Base-by-base conservation (phyloP, 2,329 filamentous ascomycete genomes). In the Calcarisporium arbuscula region DNA sequence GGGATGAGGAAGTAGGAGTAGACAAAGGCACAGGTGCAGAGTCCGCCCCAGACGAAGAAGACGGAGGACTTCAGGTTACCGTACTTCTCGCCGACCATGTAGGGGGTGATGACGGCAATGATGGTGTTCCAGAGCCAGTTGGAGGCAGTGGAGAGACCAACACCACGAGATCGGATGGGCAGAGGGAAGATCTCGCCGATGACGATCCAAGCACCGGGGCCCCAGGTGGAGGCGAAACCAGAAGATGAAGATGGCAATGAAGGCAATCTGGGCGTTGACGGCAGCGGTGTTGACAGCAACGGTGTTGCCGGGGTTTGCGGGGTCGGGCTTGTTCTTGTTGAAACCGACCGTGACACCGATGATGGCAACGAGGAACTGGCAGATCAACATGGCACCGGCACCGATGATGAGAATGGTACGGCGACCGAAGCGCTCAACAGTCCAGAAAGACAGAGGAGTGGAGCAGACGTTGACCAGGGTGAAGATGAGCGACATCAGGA, bases 51-150 rank as follows among this genome's bases (percentile, higher is more conserved):
- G 54, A 85, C 67, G 66, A 83, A 85, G 74, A 85, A 85, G 48
- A 85, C 79, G 49, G 73, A 77, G 19, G 80, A 71, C 51, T 70
- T 72, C 38, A 88, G 65, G 61, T 87, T 79, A 43, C 77, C 80
- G 42, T 73, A 61, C 41, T 74, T 65, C 26, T 60, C 49, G 21
- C 74, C 75, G 21, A 83, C 72, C 61, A 85, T 80, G 67, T 82
- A 85, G 12, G 82, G 82, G 7, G 77, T 84, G 60, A 87, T 84
- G 57, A 86, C 72, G 39, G 77, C 59, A 34, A 74, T 74, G 52
- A 74, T 73, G 60, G 80, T 86, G 68, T 88, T 92, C 85, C 85
- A 92, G 43, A 92, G 74, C 86, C 86, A 94, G 75, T 94, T 94
- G 56, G 81, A 87, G 41, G 87, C 84, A 8, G 88, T 94, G 26